Evolutionary conservation across 257 asterid species (phyloP).

Genomic region (Nicotiana undulata): DNA sequence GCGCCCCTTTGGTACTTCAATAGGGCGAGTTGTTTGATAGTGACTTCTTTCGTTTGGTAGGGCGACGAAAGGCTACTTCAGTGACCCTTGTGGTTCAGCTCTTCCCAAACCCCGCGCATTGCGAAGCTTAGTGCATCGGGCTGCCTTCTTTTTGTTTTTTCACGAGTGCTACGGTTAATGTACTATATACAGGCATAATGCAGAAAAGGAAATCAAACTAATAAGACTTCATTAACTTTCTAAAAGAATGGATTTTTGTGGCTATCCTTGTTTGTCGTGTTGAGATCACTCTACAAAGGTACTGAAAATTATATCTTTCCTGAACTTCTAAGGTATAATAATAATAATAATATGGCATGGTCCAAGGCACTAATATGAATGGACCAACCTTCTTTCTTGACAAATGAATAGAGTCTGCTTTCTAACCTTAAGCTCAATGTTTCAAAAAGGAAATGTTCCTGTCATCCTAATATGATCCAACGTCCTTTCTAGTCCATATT

Average conservation of each 20-base stretch:
- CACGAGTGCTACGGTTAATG: too few species aligned
- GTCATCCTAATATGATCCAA: slow-evolving; percentile 69
- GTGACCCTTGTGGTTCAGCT: too few species aligned
- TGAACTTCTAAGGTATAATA: not conserved
- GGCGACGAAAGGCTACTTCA: too few species aligned
- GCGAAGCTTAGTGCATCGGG: too few species aligned
- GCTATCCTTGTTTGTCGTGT: not conserved
- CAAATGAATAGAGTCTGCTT: slow-evolving; percentile 11
- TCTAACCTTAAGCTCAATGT: not conserved
- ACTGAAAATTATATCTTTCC: not conserved
- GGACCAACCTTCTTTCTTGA: slow-evolving; percentile 12
- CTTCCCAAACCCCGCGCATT: too few species aligned
- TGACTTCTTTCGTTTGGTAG: too few species aligned
- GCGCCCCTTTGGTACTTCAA: too few species aligned
- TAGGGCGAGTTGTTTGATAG: too few species aligned
- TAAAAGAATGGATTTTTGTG: slow-evolving; percentile 10
- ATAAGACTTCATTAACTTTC: not conserved
- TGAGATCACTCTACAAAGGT: slow-evolving; percentile 1
- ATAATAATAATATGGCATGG: not conserved
- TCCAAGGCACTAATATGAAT: slow-evolving; percentile 8
- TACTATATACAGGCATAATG: too few species aligned
- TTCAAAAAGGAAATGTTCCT: slow-evolving; percentile 62
- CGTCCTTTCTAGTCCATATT: slow-evolving; percentile 67
- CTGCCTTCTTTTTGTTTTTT: too few species aligned
- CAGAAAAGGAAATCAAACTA: not conserved